A percentile compares a stretch with the other conserved stretches of the same genome.
These are phyloP conservation scores for Coprinopsis cinerea DNA, from an alignment of 768 basidiomycete species.

Conservation along the genomic window DNA sequence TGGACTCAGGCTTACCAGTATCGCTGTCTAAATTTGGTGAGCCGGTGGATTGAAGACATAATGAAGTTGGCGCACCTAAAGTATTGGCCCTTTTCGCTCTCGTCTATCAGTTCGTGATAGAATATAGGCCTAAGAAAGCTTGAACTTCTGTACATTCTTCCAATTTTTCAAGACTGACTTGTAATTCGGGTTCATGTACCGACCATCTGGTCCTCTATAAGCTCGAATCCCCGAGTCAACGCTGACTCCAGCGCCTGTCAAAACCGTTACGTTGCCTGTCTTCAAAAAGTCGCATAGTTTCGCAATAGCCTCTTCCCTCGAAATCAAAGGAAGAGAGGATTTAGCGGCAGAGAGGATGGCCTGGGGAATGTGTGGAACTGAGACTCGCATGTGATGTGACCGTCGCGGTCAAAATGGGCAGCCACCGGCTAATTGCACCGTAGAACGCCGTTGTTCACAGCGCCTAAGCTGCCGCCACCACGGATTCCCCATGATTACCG, in stretches of 20 bases:
- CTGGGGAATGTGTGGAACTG: conserved; percentile 70
- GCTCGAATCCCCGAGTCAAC: conserved; percentile 95
- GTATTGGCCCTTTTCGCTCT: conserved; percentile 56
- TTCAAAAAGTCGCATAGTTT: conserved; percentile 61
- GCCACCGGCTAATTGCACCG: conserved; percentile 13
- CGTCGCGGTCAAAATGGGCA: conserved; percentile 20
- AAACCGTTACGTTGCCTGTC: conserved; percentile 61
- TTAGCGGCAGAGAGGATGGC: conserved; percentile 45
- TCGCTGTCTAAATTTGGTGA: conserved; percentile 51
- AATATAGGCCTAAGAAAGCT: conserved; percentile 48
- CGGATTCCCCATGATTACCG: too few relatives aligned
- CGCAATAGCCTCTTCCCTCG: conserved; percentile 48
- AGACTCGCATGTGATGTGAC: conserved; percentile 76
- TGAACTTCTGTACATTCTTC: not conserved
- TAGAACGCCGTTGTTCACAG: too few relatives aligned
- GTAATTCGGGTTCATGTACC: conserved; percentile 89
- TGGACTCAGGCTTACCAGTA: conserved; percentile 68
- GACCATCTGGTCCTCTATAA: conserved; percentile 83
- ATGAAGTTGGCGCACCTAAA: conserved; percentile 50
- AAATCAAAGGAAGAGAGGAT: conserved; percentile 29
- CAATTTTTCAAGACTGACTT: conserved; percentile 40
- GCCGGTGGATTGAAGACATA: not conserved
- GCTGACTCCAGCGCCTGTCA: conserved; percentile 92
- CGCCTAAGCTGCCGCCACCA: too few relatives aligned
- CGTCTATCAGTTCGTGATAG: conserved; percentile 80